These are phyloP conservation scores for Decorospora gaudefroyi DNA, from an alignment of 2,329 filamentous ascomycete species.

Conservation along the genomic window DNA sequence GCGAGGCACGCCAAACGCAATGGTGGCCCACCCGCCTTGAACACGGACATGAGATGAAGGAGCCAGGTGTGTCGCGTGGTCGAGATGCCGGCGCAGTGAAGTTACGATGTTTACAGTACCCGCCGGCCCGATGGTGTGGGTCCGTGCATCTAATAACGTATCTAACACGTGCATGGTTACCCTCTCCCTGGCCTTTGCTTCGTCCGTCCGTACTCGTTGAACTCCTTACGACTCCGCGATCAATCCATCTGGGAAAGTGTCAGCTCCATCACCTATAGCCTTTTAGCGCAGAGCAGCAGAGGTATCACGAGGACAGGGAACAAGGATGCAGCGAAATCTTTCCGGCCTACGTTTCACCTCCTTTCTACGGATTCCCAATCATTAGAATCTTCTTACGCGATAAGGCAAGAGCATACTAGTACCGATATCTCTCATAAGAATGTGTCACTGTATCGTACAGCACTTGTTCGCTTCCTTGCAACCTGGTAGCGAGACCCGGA, in stretches of 20 bases:
- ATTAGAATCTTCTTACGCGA: no score
- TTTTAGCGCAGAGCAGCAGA: no score
- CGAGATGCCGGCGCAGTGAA: conserved; percentile 9
- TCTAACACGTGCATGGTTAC: no score
- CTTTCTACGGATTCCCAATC: no score
- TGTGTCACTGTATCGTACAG: not conserved
- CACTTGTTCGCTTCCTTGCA: not conserved
- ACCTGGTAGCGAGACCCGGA: not conserved
- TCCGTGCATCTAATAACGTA: no score
- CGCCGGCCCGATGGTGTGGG: conserved; percentile 15
- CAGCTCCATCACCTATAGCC: no score
- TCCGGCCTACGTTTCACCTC: no score
- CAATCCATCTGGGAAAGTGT: no score
- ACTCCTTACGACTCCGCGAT: not conserved
- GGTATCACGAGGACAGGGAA: no score
- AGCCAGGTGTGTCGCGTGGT: conserved; percentile 3
- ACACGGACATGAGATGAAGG: conserved; percentile 14
- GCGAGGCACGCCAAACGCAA: conserved; percentile 6
- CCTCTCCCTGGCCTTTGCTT: not conserved
- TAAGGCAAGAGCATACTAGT: not conserved
- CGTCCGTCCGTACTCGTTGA: not conserved
- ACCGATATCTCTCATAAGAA: not conserved
- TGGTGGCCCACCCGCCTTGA: conserved; percentile 5
- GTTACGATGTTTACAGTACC: conserved; percentile 14
- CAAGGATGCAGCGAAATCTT: no score